These are phyloP conservation scores for Auricularia auricula-judae DNA, from an alignment of 768 basidiomycete genomes.

Conservation along the genomic window DNA sequence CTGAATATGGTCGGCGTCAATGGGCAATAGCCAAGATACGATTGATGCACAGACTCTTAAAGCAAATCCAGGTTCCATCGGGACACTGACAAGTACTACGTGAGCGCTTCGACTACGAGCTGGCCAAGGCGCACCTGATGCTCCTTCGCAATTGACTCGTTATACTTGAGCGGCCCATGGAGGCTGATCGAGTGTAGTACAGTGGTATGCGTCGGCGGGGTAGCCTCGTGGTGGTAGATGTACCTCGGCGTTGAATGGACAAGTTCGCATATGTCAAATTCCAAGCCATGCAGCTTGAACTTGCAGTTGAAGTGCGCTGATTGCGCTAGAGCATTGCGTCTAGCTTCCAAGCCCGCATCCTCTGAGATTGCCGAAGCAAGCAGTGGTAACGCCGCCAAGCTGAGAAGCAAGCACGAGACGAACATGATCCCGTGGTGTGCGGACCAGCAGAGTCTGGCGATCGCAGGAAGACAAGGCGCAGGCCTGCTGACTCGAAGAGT, in stretches of 20 bases:
- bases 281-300: neutral
- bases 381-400: too few relatives aligned
- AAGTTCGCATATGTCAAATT: neutral
- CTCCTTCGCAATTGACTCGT: neutral
- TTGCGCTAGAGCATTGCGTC: too few relatives aligned
- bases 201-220: neutral
- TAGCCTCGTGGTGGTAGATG: neutral
- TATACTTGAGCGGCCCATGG: neutral
- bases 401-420: too few relatives aligned
- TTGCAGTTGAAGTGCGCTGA: neutral
- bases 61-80: neutral
- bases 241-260: neutral
- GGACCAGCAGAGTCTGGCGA: too few relatives aligned
- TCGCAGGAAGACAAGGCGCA: too few relatives aligned
- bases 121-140: neutral
- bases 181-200: neutral
- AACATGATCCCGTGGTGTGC: too few relatives aligned
- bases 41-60: neutral
- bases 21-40: neutral
- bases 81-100: neutral
- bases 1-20: neutral
- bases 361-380: too few relatives aligned
- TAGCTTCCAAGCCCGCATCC: too few relatives aligned
- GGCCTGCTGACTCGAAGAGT: too few relatives aligned
- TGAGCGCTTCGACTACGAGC: neutral